Base-by-base conservation (phyloP, 2,329 filamentous ascomycete genomes). In the Ceratocystis alfenasii region DNA sequence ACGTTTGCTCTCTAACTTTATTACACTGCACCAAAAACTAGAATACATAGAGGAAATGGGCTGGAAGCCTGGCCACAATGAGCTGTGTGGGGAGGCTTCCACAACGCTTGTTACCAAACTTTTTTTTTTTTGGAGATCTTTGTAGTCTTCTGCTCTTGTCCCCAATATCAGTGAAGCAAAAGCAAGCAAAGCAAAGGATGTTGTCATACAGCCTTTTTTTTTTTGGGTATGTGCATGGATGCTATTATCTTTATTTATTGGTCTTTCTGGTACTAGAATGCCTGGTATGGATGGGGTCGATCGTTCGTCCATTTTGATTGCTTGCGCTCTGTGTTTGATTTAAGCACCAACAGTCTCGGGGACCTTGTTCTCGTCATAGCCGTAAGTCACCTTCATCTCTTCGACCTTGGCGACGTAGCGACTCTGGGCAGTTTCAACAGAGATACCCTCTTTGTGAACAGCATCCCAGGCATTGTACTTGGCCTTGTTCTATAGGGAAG, bases 401-500 rank as follows among this genome's bases (percentile, higher is more conserved):
- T 90, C 85, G 69, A 94, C 84, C 68, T 87, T 78, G 70, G 80
- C 79, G 72, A 95, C 82, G 77, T 96, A 96, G 73, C 82, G 78
- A 74, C 84, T 80, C 82, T 95, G 87, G 22, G 91, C 91, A 70
- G 85, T 76, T 69, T 87, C 81, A 68, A 82, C 73, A 68, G 81
- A 83, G 70, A 85, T 74, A 63, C 81, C 83, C 68, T 85, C 81
- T 68, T 91, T 83, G 72, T 84, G 82, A 69, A 85, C 72, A 73
- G 85, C 81, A 77, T 90, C 78, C 90, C 90, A 96, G 65, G 87
- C 84, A 72, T 80, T 82, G 78, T 86, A 83, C 82, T 95, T 95
- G 72, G 84, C 84, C 79, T 94, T 95, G 77, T 80, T 85, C 88
- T 90, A 71, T 70, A 64, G 46, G 22, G 5, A 2, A 55, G 22